Conservation (phyloP, 805 yeast genomes). For the Saccharomycopsis sp. region DNA sequence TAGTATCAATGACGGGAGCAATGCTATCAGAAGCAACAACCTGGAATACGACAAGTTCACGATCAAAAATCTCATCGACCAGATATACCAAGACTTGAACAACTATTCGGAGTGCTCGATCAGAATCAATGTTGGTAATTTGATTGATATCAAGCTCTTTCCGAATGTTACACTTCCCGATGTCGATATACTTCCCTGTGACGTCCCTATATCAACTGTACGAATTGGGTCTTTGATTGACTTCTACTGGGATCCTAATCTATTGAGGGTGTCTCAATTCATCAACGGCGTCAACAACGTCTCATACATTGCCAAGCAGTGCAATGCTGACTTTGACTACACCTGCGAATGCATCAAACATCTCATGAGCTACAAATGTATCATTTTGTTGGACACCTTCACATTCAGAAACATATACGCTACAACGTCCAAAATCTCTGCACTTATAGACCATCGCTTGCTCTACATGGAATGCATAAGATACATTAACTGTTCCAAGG, state of each 20-base stretch:
- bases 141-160: constrained; percentile 88
- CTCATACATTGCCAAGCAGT: constrained; percentile 63
- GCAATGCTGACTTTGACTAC: constrained; percentile 71
- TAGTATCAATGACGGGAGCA: constrained; percentile 7
- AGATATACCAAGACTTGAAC: constrained; percentile 89
- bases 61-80: constrained; percentile 74
- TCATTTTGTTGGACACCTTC: constrained; percentile 76
- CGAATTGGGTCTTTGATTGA: constrained; percentile 67
- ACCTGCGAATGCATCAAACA: constrained; percentile 88
- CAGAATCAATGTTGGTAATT: constrained; percentile 83
- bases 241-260: constrained; percentile 95
- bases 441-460: constrained; percentile 54
- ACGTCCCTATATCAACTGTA: constrained; percentile 91
- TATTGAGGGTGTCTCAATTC: constrained; percentile 78
- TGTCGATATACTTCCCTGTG: constrained; percentile 64
- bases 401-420: constrained; percentile 87
- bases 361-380: constrained; percentile 81
- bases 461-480: constrained; percentile 82
- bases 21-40: neutral
- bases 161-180: constrained; percentile 83
- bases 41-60: constrained; percentile 31
- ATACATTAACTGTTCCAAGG: constrained; percentile 26
- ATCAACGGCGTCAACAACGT: constrained; percentile 88
- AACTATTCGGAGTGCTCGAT: constrained; percentile 94
- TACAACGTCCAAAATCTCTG: constrained; percentile 70